A percentile compares a stretch with the other conserved stretches of the same genome.
Evolutionary conservation across 345 rosid species (phyloP).

Genomic region (Microthlaspi erraticum): DNA sequence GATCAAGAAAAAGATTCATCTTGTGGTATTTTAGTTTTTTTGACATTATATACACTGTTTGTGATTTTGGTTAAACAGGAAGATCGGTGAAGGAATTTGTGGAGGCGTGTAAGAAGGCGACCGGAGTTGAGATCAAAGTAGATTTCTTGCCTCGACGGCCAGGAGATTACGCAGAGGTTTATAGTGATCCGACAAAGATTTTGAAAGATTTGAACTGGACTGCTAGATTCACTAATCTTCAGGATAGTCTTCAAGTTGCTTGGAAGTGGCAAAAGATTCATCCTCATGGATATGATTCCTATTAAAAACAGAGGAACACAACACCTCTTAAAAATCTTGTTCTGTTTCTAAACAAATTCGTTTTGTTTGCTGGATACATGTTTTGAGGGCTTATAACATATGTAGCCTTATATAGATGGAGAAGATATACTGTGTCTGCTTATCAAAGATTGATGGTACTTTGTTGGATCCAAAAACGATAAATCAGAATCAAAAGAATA

Average conservation of each 20-base stretch:
- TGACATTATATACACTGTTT: background rate
- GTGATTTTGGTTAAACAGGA: slow-evolving; percentile 45
- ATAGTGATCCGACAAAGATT: slow-evolving; percentile 85
- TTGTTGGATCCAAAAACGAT: background rate
- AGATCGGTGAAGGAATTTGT: slow-evolving; percentile 96
- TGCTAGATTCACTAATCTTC: slow-evolving; percentile 73
- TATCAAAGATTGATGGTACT: no score
- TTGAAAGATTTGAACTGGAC: slow-evolving; percentile 85
- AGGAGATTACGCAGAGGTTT: slow-evolving; percentile 96
- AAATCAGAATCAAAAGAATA: slow-evolving; percentile 43
- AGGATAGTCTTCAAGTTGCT: slow-evolving; percentile 70
- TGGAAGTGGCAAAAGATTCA: slow-evolving; percentile 99
- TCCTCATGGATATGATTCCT: slow-evolving; percentile 65
- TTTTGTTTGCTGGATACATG: slow-evolving; percentile 2
- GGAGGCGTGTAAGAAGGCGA: slow-evolving; percentile 96
- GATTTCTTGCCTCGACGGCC: slow-evolving; percentile 84
- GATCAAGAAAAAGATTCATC: background rate
- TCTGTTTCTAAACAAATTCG: background rate
- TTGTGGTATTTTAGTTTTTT: background rate
- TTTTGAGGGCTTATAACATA: background rate
- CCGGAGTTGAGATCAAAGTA: slow-evolving; percentile 74
- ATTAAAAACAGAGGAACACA: slow-evolving; percentile 32
- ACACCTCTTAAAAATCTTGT: background rate
- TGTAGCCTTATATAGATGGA: background rate
- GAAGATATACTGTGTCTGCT: background rate